These are phyloP conservation scores for Eucalyptus erythrocorys DNA, from an alignment of 345 rosid genomes.

Conservation along the genomic window DNA sequence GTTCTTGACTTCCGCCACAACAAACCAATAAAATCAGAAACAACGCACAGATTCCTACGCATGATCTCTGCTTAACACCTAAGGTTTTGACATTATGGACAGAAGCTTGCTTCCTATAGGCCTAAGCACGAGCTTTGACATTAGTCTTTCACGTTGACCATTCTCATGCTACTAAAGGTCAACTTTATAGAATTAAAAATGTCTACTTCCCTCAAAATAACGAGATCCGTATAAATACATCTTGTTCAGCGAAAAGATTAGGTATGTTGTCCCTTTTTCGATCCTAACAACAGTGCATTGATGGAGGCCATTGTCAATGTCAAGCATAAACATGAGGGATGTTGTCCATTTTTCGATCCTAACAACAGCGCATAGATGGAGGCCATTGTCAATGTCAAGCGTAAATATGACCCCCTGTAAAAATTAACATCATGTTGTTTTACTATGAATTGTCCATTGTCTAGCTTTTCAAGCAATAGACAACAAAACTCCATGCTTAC, in stretches of 20 bases:
- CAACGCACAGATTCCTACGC: background rate
- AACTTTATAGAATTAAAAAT: background rate
- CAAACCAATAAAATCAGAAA: background rate
- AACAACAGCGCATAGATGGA: constrained; percentile 20
- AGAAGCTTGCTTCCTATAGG: background rate
- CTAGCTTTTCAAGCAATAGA: background rate
- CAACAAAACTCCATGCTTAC: background rate
- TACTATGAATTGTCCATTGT: background rate
- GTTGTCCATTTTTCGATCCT: background rate
- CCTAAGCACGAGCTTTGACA: background rate
- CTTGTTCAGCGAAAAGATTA: background rate
- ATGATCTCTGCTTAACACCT: background rate
- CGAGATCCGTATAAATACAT: background rate
- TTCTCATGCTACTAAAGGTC: background rate
- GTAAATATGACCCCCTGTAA: constrained; percentile 26
- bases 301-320: constrained; percentile 41
- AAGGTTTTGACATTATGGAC: background rate
- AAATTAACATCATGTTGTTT: background rate
- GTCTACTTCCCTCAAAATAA: background rate
- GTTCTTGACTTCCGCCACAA: background rate
- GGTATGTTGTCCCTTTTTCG: background rate
- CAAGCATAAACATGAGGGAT: constrained; percentile 10
- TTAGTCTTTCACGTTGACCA: background rate
- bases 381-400: constrained; percentile 54
- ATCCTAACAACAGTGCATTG: constrained; percentile 23